Base-by-base conservation (phyloP, 2,329 filamentous ascomycete genomes). In the Colletotrichum sp. region DNA sequence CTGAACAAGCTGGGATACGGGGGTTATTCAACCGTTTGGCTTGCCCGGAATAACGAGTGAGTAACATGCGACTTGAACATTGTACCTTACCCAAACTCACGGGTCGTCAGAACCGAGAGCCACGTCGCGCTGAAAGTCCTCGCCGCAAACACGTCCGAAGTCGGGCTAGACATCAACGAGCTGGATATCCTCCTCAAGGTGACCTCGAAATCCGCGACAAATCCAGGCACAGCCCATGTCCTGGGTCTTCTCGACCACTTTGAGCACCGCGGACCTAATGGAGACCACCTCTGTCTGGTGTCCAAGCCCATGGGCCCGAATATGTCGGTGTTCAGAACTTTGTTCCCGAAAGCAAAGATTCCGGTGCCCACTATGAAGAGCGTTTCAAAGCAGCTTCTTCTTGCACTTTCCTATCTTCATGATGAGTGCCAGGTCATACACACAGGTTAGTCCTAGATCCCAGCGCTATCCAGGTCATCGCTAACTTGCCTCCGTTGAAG, bases 381-480 rank as follows among this genome's bases (percentile, higher is more conserved):
- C 3, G 1, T 52, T 13, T 52, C 44, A 12, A 52, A 52, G n/a
- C 44, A 21, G 44, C 44, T 52, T 52, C n/a, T 52, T 52, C 44
- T 52, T 12, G 44, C 44, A 13, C 44, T 52, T 52, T 21, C n/a
- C 10, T 52, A 52, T 21, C 44, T 52, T 13, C 44, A 52, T 52
- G 44, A 52, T 8, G 44, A 52, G n/a, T 52, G 44, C 10, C 44
- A 24, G 12, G n/a, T 52, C n/a, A 52, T 52, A 7, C 44, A 52
- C n/a, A 52, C 44, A 21, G 44, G 44, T 52, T 7, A 3, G 44
- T 52, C 1, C 0, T 24, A 4, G 0, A 21, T 1, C 12, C 10
- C n/a, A 24, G n/a, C 44, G n/a, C 10, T 21, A 13, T 21, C 4
- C n/a, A 0, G n/a, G 1, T 13, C n/a, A 21, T 24, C 1, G 0